Percentiles rank a stretch among this genome's conserved stretches.
Evolutionary conservation across 306 rosid genomes (phyloP).

Genomic region (Citrullus amarus): DNA sequence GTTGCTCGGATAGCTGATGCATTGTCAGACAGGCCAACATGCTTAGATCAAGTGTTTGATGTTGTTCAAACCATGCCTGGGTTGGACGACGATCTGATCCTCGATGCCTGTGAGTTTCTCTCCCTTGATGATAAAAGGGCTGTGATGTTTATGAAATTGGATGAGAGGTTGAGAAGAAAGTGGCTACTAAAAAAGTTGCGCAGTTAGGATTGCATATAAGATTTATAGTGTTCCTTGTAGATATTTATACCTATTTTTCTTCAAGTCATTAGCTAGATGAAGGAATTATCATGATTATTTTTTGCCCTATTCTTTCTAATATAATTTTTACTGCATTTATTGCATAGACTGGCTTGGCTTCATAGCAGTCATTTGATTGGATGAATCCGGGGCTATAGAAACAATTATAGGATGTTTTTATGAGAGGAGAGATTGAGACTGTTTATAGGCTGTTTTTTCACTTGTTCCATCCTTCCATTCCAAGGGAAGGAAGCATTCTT

Average conservation of each 20-base stretch:
- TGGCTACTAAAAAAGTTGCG: slow-evolving; percentile 42
- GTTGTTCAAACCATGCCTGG: slow-evolving; percentile 33
- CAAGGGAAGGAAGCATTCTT: too few species aligned
- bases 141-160: slow-evolving; percentile 38
- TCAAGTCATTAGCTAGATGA: neutral
- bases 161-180: slow-evolving; percentile 36
- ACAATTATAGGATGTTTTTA: too few species aligned
- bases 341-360: too few species aligned
- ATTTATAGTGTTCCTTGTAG: neutral
- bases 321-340: too few species aligned
- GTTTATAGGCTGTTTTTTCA: too few species aligned
- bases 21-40: slow-evolving; percentile 22
- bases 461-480: too few species aligned
- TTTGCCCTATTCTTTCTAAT: too few species aligned
- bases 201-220: slow-evolving; percentile 13
- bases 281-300: neutral
- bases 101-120: slow-evolving; percentile 44
- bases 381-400: too few species aligned
- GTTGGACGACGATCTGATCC: slow-evolving; percentile 47
- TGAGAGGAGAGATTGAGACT: too few species aligned
- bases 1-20: slow-evolving; percentile 42
- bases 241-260: neutral
- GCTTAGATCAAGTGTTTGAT: slow-evolving; percentile 40
- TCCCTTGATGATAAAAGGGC: slow-evolving; percentile 37
- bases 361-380: too few species aligned